Base-by-base conservation (phyloP, 129 eudicot genomes). In the Artemisia annua region DNA sequence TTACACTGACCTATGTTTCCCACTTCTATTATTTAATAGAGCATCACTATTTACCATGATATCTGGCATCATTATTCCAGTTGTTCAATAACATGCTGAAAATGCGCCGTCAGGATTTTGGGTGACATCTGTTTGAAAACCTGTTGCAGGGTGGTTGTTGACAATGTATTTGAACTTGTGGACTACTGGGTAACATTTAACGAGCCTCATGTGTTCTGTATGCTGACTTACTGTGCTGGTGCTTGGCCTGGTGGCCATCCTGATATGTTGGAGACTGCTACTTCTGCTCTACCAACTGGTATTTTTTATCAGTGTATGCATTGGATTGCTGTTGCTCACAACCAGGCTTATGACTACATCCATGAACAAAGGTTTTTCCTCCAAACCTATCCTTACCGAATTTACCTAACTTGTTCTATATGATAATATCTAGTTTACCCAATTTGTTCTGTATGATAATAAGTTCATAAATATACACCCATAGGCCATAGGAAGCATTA, bases 241-340 rank as follows among this genome's bases (percentile, higher is more conserved):
- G 69, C 99, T 72, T 94, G 97, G 99, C 99, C 97, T n/a, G 99
- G 99, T 70, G 99, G 99, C 19, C 86, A 94, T 80, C 97, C 99
- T 65, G 97, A 94, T 67, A 94, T 86, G 94, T 84, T 94, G 73
- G 99, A 94, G 88, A 88, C 72, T 74, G 99, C 97, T 48, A 90
- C 94, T 75, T 94, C 97, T 67, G 96, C 99, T 67, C 78, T 94
- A 63, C 99, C 99, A 48, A 86, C 87, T 11, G 97, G 99, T 59
- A 85, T 94, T 64, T 88, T 88, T 71, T 72, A 88, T 77, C 97
- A 90, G 65, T 72, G 96, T 70, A 94, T 94, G 97, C 84, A 88
- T 66, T 90, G 93, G 91, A 90, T 94, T 48, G 93, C 93, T 15
- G 73, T 86, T 75, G 99, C 99, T n/a, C 99, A 94, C 80, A 53